A percentile compares a stretch with the other conserved stretches of the same genome.
Conservation (phyloP, 306 rosid species). For the Potentilla sterilis region DNA sequence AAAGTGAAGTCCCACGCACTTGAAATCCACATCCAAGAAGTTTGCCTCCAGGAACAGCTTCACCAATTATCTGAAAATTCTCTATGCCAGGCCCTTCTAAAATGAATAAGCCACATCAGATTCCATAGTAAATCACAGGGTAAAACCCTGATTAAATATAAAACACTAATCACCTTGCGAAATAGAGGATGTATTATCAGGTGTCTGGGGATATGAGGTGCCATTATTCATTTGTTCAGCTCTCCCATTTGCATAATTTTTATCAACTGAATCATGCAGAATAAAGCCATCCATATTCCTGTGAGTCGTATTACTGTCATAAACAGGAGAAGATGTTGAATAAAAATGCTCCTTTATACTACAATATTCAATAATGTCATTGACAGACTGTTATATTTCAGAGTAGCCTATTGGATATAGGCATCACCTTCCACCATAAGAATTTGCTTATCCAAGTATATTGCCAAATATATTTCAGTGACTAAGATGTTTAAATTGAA, state of each 20-base stretch:
- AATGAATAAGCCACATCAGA: conserved; percentile 29
- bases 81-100: conserved; percentile 83
- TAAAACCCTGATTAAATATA: not conserved
- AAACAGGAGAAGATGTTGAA: conserved; percentile 17
- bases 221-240: conserved; percentile 31
- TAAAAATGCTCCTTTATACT: not conserved
- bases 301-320: conserved; percentile 27
- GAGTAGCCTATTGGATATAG: not conserved
- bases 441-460: not conserved
- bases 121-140: conserved; percentile 4
- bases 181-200: conserved; percentile 41
- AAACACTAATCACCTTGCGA: conserved; percentile 45
- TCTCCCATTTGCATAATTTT: conserved; percentile 27
- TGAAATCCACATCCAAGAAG: conserved; percentile 98
- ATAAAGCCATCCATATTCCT: conserved; percentile 51
- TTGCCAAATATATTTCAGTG: not conserved
- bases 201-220: conserved; percentile 34
- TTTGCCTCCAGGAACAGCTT: conserved; percentile 73
- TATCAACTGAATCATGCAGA: conserved; percentile 32
- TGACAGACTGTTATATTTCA: not conserved
- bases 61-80: conserved; percentile 86
- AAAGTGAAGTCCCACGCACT: conserved; percentile 81
- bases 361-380: not conserved
- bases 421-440: not conserved
- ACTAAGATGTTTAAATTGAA: not conserved